Percentiles rank a stretch among this genome's conserved stretches.
These are phyloP conservation scores for Meyerozyma athensensis DNA, from an alignment of 1,139 yeast species.

Conservation along the genomic window DNA sequence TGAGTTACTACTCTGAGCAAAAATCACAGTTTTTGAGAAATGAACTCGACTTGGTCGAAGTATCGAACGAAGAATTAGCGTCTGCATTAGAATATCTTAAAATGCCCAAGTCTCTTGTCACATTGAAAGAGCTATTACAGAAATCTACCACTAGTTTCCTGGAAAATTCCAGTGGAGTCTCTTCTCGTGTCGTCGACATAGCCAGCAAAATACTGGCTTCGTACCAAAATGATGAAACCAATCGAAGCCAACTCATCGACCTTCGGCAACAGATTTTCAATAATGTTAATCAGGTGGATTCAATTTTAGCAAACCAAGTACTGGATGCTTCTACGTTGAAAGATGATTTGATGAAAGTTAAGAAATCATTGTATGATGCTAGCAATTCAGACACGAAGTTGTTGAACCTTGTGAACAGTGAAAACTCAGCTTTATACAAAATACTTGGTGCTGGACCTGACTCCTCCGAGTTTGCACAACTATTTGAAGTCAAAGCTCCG, in stretches of 20 bases:
- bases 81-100: constrained; percentile 79
- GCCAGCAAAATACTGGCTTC: constrained; percentile 26
- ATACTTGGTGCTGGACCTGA: constrained; percentile 30
- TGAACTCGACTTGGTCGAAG: constrained; percentile 70
- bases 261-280: constrained; percentile 39
- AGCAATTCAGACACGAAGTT: constrained; percentile 61
- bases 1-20: constrained; percentile 85
- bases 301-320: constrained; percentile 11
- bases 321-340: constrained; percentile 19
- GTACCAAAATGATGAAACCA: constrained; percentile 19
- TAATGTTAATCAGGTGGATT: constrained; percentile 36
- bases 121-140: constrained; percentile 41
- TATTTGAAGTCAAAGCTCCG: constrained; percentile 19
- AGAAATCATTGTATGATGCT: constrained; percentile 66
- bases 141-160: constrained; percentile 6
- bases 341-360: constrained; percentile 53
- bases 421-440: constrained; percentile 22
- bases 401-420: constrained; percentile 29
- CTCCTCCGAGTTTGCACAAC: constrained; percentile 26
- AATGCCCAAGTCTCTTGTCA: constrained; percentile 63
- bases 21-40: constrained; percentile 72
- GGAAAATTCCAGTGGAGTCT: constrained; percentile 12
- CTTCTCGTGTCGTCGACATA: constrained; percentile 14
- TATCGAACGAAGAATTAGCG: constrained; percentile 72
- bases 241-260: constrained; percentile 20